These are phyloP conservation scores for Cyclotella cryptica DNA, from an alignment of 108 stramenopile genomes.

Conservation along the genomic window DNA sequence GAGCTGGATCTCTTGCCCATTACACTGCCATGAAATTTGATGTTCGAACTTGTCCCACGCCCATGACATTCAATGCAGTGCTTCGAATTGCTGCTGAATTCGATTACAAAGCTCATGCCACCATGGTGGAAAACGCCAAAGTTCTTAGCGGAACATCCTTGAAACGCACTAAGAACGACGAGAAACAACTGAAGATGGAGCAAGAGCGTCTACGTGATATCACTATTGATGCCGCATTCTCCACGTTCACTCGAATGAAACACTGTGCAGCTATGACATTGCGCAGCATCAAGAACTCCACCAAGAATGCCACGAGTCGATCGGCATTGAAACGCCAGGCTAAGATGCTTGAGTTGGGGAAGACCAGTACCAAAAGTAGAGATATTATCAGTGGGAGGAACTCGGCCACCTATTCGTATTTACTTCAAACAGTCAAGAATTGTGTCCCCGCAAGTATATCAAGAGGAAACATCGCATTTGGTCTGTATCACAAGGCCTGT, in stretches of 20 bases:
- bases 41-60: conserved; percentile 60
- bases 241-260: conserved; percentile 52
- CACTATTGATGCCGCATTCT: conserved; percentile 58
- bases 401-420: conserved; percentile 61
- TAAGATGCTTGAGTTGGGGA: conserved; percentile 20
- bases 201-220: conserved; percentile 61
- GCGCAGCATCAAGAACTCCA: conserved; percentile 29
- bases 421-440: conserved; percentile 58
- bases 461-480: conserved; percentile 75
- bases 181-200: conserved; percentile 21
- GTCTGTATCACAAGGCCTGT: conserved; percentile 63
- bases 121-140: conserved; percentile 30
- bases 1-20: conserved; percentile 43
- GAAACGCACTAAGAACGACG: neutral
- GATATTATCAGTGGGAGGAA: conserved; percentile 65
- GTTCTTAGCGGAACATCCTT: conserved; percentile 27
- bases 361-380: conserved; percentile 12
- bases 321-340: conserved; percentile 41
- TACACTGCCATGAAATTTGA: conserved; percentile 37
- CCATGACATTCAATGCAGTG: conserved; percentile 75
- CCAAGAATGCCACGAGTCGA: conserved; percentile 49
- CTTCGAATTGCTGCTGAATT: conserved; percentile 64
- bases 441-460: conserved; percentile 64
- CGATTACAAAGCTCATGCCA: conserved; percentile 43
- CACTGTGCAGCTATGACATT: conserved; percentile 45